A percentile compares a stretch with the other conserved stretches of the same genome.
Conservation (phyloP, 129 eudicot genomes). For the Pseudognaphalium luteoalbum region DNA sequence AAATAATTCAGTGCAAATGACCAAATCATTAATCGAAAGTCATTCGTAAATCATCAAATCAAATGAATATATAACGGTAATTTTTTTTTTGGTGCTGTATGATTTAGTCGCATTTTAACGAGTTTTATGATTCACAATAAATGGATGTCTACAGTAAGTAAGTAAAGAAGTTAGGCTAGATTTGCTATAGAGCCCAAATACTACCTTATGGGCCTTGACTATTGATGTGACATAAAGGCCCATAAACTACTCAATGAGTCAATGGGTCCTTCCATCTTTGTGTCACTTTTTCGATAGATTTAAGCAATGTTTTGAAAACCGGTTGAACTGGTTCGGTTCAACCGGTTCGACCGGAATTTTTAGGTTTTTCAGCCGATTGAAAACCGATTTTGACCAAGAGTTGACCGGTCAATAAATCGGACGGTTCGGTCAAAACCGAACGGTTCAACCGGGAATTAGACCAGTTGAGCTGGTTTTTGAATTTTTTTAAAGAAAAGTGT, state of each 20-base stretch:
- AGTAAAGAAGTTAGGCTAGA: neutral
- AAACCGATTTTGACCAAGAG: too few relatives aligned
- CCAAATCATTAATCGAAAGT: neutral
- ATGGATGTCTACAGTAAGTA: neutral
- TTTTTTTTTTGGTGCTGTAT: neutral
- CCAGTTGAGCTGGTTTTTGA: too few relatives aligned
- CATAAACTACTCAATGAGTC: neutral
- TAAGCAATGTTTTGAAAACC: too few relatives aligned
- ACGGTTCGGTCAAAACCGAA: too few relatives aligned
- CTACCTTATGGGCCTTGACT: neutral
- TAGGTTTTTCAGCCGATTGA: too few relatives aligned
- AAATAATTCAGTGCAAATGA: neutral
- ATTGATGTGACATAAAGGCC: neutral
- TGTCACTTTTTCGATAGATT: too few relatives aligned
- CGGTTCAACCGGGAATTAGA: too few relatives aligned
- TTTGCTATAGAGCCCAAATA: constrained; percentile 5
- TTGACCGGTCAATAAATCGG: too few relatives aligned
- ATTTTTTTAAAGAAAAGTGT: too few relatives aligned
- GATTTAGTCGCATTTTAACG: neutral
- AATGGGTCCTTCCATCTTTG: neutral
- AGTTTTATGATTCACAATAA: neutral
- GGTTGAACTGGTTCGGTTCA: too few relatives aligned
- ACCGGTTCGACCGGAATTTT: too few relatives aligned
- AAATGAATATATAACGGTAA: neutral
- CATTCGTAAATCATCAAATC: too few relatives aligned